These are phyloP conservation scores for Nitzschia putrida DNA, from an alignment of 108 stramenopile species.

Conservation along the genomic window DNA sequence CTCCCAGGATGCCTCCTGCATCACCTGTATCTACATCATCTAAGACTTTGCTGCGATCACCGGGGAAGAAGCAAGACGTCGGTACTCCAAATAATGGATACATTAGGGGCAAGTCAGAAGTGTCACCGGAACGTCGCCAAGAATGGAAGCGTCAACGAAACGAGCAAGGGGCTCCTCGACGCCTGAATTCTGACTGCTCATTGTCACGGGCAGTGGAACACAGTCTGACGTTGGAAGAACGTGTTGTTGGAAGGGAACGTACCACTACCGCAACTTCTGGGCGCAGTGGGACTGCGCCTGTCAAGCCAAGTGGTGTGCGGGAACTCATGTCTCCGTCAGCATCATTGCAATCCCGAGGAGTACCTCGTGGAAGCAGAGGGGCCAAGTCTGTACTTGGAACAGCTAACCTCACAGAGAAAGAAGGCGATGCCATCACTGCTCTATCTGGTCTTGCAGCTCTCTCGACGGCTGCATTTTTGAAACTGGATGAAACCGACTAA, in stretches of 20 bases:
- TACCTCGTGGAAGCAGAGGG: conserved; percentile 1
- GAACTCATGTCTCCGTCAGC: conserved; percentile 30
- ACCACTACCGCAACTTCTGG: conserved; percentile 2
- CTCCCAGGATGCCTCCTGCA: conserved; percentile 4
- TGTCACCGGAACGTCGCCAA: conserved; percentile 34
- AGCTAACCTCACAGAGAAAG: conserved; percentile 8
- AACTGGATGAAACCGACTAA: conserved; percentile 27
- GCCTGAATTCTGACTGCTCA: conserved; percentile 11
- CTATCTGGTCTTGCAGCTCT: conserved; percentile 44
- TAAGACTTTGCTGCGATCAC: background rate
- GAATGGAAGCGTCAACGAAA: conserved; percentile 39
- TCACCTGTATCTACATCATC: conserved; percentile 3
- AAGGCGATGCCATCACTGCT: conserved; percentile 10
- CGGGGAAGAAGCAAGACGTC: background rate
- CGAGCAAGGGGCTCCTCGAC: conserved; percentile 8
- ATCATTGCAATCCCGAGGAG: conserved; percentile 22
- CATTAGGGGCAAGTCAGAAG: conserved; percentile 24
- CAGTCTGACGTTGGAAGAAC: conserved; percentile 30
- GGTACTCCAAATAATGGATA: conserved; percentile 12
- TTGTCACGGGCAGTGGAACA: conserved; percentile 28
- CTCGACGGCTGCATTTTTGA: conserved; percentile 46
- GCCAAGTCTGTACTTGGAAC: background rate
- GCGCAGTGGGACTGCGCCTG: background rate
- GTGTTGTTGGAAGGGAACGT: conserved; percentile 32
- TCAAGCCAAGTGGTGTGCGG: background rate